Evolutionary conservation across 306 rosid species (phyloP), one percentile per base, ranked within the genome.

Genomic region (Macrotyloma uniflorum): DNA sequence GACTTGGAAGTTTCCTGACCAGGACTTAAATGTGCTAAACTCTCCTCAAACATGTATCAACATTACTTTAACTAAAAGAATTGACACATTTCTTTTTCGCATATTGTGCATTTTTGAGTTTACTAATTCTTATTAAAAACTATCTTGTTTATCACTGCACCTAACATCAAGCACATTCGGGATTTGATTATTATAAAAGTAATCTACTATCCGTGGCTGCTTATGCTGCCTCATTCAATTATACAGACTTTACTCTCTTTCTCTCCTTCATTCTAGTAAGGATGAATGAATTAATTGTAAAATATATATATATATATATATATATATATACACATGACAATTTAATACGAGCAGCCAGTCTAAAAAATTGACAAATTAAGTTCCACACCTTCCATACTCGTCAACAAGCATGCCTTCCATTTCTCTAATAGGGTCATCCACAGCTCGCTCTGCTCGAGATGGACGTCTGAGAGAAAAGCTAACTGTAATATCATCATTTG

Each of bases 371-470:
- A 74, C 10, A 28, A 54, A 76, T 73, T 35, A 80, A 68, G 49
- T 32, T 35, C 5, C 91, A 84, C 59, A 95, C 99, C 99, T 96
- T 77, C 99, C 99, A 80, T 96, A 96, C 84, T 96, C 99, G 84
- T 96, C 99, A 83, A 96, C 99, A 80, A 93, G 88, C 99, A 96
- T 96, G 87, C 98, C 99, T 80, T 96, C 99, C 99, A 96, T 96
- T 91, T 96, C 99, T 82, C 99, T 93, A 42, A 96, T 89, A 66
- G 99, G 99, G 81, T 96, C 99, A 83, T 96, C 99, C 72, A 96
- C 87, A 23, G 98, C 86, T 63, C 99, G 96, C 89, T 96, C 99
- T 42, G 98, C 88, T 67, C 99, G 89, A 81, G 99, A 90, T 70
- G 99, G 99, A 20, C 99, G 98, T 84, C 99, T 91, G 15, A 86